Evolutionary conservation across 164 flowering plant species (phyloP), one percentile per base, ranked within the genome.

Genomic region (Vitis labrusca): DNA sequence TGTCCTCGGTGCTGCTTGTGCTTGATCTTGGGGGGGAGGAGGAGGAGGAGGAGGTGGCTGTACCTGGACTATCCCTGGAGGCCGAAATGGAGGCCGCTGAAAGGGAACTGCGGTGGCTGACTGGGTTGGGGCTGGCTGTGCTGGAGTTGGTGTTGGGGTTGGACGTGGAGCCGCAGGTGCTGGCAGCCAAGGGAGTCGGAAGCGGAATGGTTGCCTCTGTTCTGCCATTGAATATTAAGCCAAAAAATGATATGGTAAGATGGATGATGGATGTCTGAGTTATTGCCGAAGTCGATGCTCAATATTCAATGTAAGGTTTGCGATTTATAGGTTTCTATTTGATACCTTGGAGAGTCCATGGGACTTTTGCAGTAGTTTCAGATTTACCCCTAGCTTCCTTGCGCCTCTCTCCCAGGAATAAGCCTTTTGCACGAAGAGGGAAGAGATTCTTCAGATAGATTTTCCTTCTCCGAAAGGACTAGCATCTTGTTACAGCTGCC

Each of bases 151-250:
- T 59, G 48, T 27, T 54, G 65, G 49, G 61, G 29, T 32, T 9
- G 76, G 65, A 50, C 60, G 74, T 50, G 76, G 64, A 15, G 66
- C n/a, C 16, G 73, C 47, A 9, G 59, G 15, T 1, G 75, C 17
- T 56, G 77, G n/a, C 48, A 74, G 50, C 88, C 86, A 85, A 15
- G 90, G 87, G 14, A 85, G 74, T n/a, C 85, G 79, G 44, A 86
- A 83, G 23, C 84, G 79, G 56, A 78, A 84, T 37, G 66, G 60
- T 65, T 71, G 82, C 55, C 83, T 82, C 58, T 71, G 79, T 1
- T 84, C 81, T 23, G 83, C 65, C 87, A 84, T 86, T 8, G 54
- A 4, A 60, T 58, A 55, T 27, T 15, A 23, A 52, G 48, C 16
- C 4, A 4, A 54, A 2, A 17, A 29, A 8, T 10, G 5, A 6